phyloP scores from a whole-genome alignment of 768 basidiomycete genomes.

The Lactarius evosmus region DNA sequence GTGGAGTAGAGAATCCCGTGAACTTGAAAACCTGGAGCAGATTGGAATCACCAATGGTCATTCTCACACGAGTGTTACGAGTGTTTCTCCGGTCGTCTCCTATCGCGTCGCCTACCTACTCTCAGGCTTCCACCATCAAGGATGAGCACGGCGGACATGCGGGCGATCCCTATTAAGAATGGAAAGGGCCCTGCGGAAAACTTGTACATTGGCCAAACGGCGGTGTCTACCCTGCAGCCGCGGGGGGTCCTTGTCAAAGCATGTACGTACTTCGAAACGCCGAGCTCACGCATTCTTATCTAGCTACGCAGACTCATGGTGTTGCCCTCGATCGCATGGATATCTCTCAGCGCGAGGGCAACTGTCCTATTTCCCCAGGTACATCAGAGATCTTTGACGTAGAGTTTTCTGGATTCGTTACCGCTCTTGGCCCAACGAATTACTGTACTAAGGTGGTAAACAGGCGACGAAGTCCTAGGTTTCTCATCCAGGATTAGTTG shows the following conservation, averaged over 20 bases:
- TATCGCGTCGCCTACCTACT: not conserved
- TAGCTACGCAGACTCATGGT: not conserved
- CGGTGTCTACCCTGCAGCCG: conserved; percentile 54
- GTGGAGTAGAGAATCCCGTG: too few relatives aligned
- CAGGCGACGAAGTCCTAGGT: conserved; percentile 86
- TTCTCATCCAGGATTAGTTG: conserved; percentile 75
- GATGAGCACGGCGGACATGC: not conserved
- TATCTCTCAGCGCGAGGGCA: conserved; percentile 63
- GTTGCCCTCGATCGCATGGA: conserved; percentile 94
- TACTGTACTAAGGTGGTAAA: conserved; percentile 35
- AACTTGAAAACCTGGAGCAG: too few relatives aligned
- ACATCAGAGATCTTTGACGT: conserved; percentile 76
- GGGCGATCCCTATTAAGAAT: conserved; percentile 71
- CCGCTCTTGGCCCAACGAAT: conserved; percentile 38
- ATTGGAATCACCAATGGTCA: too few relatives aligned
- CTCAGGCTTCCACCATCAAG: not conserved
- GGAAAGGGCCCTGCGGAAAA: conserved; percentile 72
- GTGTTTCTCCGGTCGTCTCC: not conserved
- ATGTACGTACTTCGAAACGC: conserved; percentile 28
- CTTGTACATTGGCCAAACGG: conserved; percentile 70
- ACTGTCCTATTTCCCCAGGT: conserved; percentile 77
- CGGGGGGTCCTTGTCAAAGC: conserved; percentile 82
- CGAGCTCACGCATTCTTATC: not conserved
- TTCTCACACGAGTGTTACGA: not conserved
- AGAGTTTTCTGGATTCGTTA: conserved; percentile 75